Base-by-base conservation (phyloP, 768 basidiomycete species). In the Suillus subaureus region DNA sequence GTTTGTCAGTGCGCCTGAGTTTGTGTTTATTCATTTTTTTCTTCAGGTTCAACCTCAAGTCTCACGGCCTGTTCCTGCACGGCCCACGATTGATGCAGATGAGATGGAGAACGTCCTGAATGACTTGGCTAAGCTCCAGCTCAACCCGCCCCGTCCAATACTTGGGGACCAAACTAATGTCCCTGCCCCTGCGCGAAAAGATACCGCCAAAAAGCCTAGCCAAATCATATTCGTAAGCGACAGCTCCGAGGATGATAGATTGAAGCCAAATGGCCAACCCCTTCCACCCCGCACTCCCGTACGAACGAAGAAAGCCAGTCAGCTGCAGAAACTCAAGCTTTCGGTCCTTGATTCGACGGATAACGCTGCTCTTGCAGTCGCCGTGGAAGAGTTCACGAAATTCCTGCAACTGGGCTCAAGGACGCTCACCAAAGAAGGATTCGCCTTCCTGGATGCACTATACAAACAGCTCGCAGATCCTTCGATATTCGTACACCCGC, bases 401-500 rank as follows among this genome's bases (percentile, higher is more conserved):
- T 83, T 87, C 49, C 77, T 92, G 73, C 77, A 69, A 61, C 83
- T 88, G 73, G 87, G 84, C 54, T 91, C 90, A 65, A 83, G 82
- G 69, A 85, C 84, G 58, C 71, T 90, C 70, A 92, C 87, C 42
- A 88, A 85, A 74, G 89, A 92, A 67, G 91, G 86, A 7, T 90
- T 89, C 70, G 75, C 80, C 28, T 90, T 93, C 75, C 76, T 93
- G 62, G 90, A 92, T 68, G 82, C 85, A 35, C 73, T 93, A 68
- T 82, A 85, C 75, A 90, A 89, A 74, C 90, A 90, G 71, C 82
- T 93, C 52, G 85, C 84, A 43, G 87, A 91, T 73, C 88, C 91
- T 40, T 86, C 87, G 23, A 84, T 86, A 45, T 86, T 84, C 69
- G 76, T 81, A 37, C 72, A 75, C 49, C 89, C 89, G 6, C 70